phyloP scores from a whole-genome alignment of 305 asterid species.

The Fraxinus sp. region DNA sequence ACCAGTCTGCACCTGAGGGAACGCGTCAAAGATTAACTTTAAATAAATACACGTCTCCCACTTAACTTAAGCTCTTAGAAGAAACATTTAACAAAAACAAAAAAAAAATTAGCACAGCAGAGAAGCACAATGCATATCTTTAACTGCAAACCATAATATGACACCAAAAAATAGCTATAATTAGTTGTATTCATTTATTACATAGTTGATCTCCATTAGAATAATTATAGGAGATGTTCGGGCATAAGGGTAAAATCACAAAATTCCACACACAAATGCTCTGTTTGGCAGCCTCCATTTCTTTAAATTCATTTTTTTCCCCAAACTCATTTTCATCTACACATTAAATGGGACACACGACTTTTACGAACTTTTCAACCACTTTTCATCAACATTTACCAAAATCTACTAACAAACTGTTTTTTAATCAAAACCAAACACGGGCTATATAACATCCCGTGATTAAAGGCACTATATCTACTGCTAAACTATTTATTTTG shows the following conservation, averaged over 20 bases:
- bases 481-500: background rate
- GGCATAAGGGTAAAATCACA: background rate
- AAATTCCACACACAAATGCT: background rate
- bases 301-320: too few species aligned
- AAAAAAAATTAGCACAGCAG: background rate
- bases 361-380: background rate
- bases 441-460: background rate
- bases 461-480: background rate
- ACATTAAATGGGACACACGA: background rate
- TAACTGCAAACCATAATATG: background rate
- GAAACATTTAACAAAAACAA: background rate
- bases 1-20: background rate
- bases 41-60: background rate
- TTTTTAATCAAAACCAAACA: background rate
- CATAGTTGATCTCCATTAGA: background rate
- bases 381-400: background rate
- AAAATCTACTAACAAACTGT: background rate
- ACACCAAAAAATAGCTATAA: background rate
- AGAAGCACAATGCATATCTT: background rate
- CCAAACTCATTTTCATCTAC: too few species aligned
- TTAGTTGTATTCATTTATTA: background rate
- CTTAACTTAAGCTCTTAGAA: background rate
- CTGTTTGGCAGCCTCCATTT: background rate
- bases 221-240: background rate
- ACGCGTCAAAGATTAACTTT: background rate